Evolutionary conservation across 1,284 basidiomycete genomes (phyloP).

Genomic region (Rhodotorula sp.): DNA sequence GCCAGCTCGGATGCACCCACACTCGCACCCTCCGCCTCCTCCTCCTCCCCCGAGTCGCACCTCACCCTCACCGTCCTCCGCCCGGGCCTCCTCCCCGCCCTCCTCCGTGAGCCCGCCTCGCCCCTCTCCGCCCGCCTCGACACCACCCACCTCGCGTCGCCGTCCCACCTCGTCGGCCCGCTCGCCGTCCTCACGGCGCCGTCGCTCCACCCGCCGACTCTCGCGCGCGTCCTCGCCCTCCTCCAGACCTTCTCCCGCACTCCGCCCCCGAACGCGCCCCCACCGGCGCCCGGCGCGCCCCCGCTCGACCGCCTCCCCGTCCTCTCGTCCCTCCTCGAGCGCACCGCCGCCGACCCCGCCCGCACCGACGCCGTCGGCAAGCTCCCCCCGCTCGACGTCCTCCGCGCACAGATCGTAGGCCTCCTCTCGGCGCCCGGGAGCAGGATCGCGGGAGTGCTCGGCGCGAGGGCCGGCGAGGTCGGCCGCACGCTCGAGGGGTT

Average conservation of each 20-base stretch:
- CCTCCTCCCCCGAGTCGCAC: not conserved
- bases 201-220: slow-evolving; percentile 52
- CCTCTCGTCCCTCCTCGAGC: slow-evolving; percentile 52
- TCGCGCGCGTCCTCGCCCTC: slow-evolving; percentile 49
- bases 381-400: slow-evolving; percentile 51
- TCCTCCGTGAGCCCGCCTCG: not conserved
- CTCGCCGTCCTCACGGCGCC: slow-evolving; percentile 51
- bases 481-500: slow-evolving; percentile 42
- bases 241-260: slow-evolving; percentile 44
- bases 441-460: slow-evolving; percentile 39
- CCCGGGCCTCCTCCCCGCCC: not conserved
- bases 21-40: slow-evolving; percentile 51
- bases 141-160: slow-evolving; percentile 13
- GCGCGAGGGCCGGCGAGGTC: slow-evolving; percentile 24
- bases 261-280: slow-evolving; percentile 14
- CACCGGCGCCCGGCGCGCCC: slow-evolving; percentile 8
- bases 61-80: not conserved
- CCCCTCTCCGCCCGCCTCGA: not conserved
- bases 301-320: slow-evolving; percentile 48
- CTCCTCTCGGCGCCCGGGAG: slow-evolving; percentile 49
- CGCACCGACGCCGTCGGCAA: slow-evolving; percentile 46
- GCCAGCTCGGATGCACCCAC: slow-evolving; percentile 49
- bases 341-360: not conserved
- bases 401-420: slow-evolving; percentile 54
- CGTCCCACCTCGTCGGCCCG: slow-evolving; percentile 47